Evolutionary conservation across 2,329 filamentous ascomycete genomes (phyloP).

Genomic region (Domatiomyces globalis): DNA sequence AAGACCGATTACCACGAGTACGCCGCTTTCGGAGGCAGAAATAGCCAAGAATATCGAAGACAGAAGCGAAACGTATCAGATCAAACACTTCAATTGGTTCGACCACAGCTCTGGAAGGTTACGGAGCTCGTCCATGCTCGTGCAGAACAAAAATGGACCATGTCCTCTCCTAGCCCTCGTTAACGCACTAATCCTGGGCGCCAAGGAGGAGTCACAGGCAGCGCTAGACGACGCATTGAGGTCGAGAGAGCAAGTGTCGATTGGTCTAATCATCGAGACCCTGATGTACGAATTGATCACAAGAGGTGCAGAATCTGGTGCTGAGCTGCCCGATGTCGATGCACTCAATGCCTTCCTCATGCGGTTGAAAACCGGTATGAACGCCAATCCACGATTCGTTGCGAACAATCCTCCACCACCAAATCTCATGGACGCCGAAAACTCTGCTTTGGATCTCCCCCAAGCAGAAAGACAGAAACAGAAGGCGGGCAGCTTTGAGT

Average conservation of each 20-base stretch:
- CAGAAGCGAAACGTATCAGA: conserved; percentile 68
- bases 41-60: conserved; percentile 29
- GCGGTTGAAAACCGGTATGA: conserved; percentile 89
- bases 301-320: conserved; percentile 44
- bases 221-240: conserved; percentile 64
- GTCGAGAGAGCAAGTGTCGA: conserved; percentile 72
- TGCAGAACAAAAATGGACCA: conserved; percentile 88
- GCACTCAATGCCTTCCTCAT: conserved; percentile 81
- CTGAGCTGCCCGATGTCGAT: conserved; percentile 65
- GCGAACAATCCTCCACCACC: conserved; percentile 39
- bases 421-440: conserved; percentile 22
- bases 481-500: conserved; percentile 62
- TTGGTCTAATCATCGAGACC: conserved; percentile 72
- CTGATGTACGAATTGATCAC: conserved; percentile 91
- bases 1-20: conserved; percentile 8
- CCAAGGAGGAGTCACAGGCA: conserved; percentile 51
- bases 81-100: conserved; percentile 80
- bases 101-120: conserved; percentile 51
- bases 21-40: conserved; percentile 19
- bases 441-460: conserved; percentile 11
- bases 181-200: conserved; percentile 78
- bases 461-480: conserved; percentile 9
- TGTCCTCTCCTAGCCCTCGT: conserved; percentile 87
- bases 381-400: conserved; percentile 84
- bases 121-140: conserved; percentile 68